phyloP scores from a whole-genome alignment of 495 filamentous ascomycete species.

The Apodospora peruviana region DNA sequence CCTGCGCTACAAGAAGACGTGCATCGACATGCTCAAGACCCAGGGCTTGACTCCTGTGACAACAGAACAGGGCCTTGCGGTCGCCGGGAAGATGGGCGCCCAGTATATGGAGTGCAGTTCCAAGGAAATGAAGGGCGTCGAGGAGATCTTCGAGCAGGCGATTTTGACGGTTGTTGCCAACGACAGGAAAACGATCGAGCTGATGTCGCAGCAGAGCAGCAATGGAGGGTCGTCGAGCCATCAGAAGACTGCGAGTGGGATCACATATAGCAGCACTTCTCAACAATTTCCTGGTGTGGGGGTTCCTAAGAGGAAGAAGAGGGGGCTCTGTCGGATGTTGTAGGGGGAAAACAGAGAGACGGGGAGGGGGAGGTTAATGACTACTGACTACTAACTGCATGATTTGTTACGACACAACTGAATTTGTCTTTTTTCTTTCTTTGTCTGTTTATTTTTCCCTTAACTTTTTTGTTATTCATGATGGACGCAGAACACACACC shows the following conservation, averaged over 20 bases:
- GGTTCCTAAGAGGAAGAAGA: conserved; percentile 58
- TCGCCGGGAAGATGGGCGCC: conserved; percentile 88
- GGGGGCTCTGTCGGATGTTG: conserved; percentile 24
- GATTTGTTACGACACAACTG: conserved; percentile 22
- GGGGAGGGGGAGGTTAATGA: not conserved
- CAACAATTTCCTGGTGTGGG: conserved; percentile 25
- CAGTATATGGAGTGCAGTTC: conserved; percentile 96
- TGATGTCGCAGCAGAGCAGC: conserved; percentile 25
- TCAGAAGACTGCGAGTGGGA: conserved; percentile 2
- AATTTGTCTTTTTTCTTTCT: not conserved
- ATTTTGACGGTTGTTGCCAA: conserved; percentile 81
- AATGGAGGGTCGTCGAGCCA: not conserved
- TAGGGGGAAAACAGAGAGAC: conserved; percentile 6
- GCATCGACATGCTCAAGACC: conserved; percentile 96
- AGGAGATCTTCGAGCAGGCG: conserved; percentile 88
- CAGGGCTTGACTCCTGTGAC: conserved; percentile 95
- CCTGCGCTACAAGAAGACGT: conserved; percentile 85
- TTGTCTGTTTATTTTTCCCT: not conserved
- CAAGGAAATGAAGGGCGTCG: conserved; percentile 92
- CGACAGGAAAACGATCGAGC: conserved; percentile 48
- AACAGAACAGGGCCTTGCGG: conserved; percentile 76
- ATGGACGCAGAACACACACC: no score
- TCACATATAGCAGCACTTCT: conserved; percentile 15
- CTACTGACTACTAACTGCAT: conserved; percentile 14
- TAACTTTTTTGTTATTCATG: conserved; percentile 11